A percentile compares a stretch with the other conserved stretches of the same genome.
Evolutionary conservation across 2,329 filamentous ascomycete species (phyloP).

Genomic region (Fusarium annulatum): DNA sequence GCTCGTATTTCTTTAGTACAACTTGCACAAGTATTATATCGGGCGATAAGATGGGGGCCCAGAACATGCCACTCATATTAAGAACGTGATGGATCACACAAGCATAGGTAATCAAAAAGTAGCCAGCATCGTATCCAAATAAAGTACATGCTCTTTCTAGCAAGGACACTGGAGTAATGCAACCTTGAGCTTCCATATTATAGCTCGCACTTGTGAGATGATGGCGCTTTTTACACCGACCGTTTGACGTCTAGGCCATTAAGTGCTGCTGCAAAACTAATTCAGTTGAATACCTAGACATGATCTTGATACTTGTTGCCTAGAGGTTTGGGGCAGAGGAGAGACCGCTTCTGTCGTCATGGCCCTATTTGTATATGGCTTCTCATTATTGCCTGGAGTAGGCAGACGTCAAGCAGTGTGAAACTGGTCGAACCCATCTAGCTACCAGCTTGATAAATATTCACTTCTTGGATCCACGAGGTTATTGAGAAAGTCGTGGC

Average conservation of each 20-base stretch:
- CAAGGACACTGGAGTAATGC: neutral
- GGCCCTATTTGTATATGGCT: neutral
- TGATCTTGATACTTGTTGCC: neutral
- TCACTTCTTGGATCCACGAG: neutral
- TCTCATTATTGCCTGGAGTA: neutral
- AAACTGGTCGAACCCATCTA: neutral
- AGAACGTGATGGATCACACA: conserved; percentile 18
- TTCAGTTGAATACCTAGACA: neutral
- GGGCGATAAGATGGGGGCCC: conserved; percentile 2
- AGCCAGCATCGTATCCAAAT: conserved; percentile 30
- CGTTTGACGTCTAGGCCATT: neutral
- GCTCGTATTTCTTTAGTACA: conserved; percentile 6
- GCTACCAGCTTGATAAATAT: neutral
- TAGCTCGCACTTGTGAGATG: neutral
- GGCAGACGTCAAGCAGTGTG: neutral
- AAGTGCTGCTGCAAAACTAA: neutral
- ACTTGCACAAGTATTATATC: neutral
- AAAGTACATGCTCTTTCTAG: conserved; percentile 8
- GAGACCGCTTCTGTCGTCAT: neutral
- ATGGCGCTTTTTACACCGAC: conserved; percentile 12
- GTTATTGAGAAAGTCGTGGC: neutral
- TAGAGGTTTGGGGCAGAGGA: neutral
- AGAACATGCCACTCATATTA: conserved; percentile 10
- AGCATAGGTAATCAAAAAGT: neutral
- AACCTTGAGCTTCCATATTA: neutral